Conservation (phyloP, 306 rosid genomes). For the Fagus crenata region DNA sequence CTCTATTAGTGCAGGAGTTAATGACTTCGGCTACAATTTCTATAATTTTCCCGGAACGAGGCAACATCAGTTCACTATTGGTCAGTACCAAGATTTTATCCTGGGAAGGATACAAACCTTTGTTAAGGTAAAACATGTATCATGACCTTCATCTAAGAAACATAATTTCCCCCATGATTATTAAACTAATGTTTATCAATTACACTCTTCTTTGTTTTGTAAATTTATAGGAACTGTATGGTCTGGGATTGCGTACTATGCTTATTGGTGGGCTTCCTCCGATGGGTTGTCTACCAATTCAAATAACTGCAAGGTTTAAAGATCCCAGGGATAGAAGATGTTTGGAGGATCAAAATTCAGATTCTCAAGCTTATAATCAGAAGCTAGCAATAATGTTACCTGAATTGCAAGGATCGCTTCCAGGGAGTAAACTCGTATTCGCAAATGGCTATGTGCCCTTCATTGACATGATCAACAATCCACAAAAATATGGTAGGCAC, state of each 20-base stretch:
- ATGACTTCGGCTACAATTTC: slow-evolving; percentile 54
- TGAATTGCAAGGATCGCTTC: slow-evolving; percentile 38
- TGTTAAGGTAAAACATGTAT: slow-evolving; percentile 39
- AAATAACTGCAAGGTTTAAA: slow-evolving; percentile 39
- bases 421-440: slow-evolving; percentile 47
- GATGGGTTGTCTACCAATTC: slow-evolving; percentile 69
- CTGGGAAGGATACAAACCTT: slow-evolving; percentile 40
- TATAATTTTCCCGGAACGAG: slow-evolving; percentile 52
- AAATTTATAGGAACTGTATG: slow-evolving; percentile 49
- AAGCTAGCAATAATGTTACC: slow-evolving; percentile 40
- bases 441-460: slow-evolving; percentile 38
- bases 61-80: slow-evolving; percentile 28
- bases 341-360: slow-evolving; percentile 50
- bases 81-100: slow-evolving; percentile 59
- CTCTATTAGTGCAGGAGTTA: slow-evolving; percentile 58
- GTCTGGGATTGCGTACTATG: slow-evolving; percentile 62
- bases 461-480: slow-evolving; percentile 46
- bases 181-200: neutral
- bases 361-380: slow-evolving; percentile 46
- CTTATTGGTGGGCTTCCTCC: slow-evolving; percentile 57
- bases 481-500: slow-evolving; percentile 50
- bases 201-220: neutral
- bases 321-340: slow-evolving; percentile 34
- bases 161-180: neutral
- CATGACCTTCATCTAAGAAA: neutral